A percentile compares a stretch with the other conserved stretches of the same genome.
phyloP scores from a whole-genome alignment of 225 moss, liverwort and hornwort species.

The Neckera pumila region DNA sequence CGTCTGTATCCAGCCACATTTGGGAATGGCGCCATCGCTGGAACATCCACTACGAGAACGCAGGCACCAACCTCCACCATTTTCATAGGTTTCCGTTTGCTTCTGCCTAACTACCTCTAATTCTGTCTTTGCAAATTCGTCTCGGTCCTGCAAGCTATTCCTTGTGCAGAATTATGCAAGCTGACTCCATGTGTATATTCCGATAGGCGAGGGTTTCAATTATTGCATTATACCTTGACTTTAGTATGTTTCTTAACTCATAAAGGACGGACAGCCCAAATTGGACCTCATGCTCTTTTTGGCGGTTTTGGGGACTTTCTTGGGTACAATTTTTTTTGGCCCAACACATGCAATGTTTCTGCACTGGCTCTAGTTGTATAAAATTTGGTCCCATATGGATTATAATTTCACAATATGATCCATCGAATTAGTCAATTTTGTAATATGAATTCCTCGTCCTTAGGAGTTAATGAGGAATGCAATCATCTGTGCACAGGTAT shows the following conservation, averaged over 20 bases:
- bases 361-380: not conserved
- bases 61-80: constrained; percentile 21
- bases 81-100: not conserved
- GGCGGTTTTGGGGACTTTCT: not conserved
- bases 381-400: not conserved
- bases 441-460: not conserved
- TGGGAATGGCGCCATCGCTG: constrained; percentile 53
- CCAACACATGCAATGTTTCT: not conserved
- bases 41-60: constrained; percentile 38
- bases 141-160: not conserved
- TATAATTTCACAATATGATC: not conserved
- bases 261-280: not conserved
- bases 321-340: not conserved
- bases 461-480: not conserved
- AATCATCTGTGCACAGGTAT: constrained; percentile 4
- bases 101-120: not conserved
- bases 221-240: not conserved
- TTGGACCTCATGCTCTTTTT: not conserved
- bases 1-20: constrained; percentile 16
- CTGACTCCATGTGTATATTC: not conserved
- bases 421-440: not conserved
- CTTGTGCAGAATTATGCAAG: not conserved
- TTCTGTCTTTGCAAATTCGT: not conserved
- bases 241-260: not conserved
- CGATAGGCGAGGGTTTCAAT: not conserved